Conservation (phyloP, 139 green algal species). For the Chloropicon primus region DNA sequence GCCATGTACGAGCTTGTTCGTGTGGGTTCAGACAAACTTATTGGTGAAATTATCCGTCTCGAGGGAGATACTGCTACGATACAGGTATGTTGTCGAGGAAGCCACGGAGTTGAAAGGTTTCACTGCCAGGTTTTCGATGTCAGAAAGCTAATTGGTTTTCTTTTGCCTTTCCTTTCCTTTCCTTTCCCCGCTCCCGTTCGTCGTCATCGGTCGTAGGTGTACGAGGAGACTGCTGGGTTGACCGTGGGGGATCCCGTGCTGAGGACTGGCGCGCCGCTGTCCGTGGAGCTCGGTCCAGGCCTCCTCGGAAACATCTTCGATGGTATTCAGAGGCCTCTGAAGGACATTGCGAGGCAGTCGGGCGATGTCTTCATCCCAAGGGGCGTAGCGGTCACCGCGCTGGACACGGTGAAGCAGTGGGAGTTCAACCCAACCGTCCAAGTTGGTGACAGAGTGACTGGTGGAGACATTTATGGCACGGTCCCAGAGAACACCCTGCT, state of each 20-base stretch:
- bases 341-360: conserved; percentile 66
- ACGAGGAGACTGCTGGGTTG: conserved; percentile 3
- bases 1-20: conserved; percentile 99
- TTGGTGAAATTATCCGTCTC: conserved; percentile 98
- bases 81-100: conserved; percentile 49
- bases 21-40: conserved; percentile 84
- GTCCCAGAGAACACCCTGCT: conserved; percentile 93
- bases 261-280: conserved; percentile 47
- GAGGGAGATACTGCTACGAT: conserved; percentile 95
- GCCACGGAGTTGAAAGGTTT: too few relatives aligned
- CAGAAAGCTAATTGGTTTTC: too few relatives aligned
- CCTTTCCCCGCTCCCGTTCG: too few relatives aligned
- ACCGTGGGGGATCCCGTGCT: not conserved
- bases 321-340: conserved; percentile 93
- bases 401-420: conserved; percentile 71
- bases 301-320: conserved; percentile 98
- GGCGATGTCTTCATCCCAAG: conserved; percentile 89
- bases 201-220: too few relatives aligned
- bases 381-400: conserved; percentile 75
- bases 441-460: conserved; percentile 82
- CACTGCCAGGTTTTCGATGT: too few relatives aligned
- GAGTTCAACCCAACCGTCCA: conserved; percentile 76
- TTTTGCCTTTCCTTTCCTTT: too few relatives aligned
- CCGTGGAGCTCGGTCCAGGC: conserved; percentile 89
- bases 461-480: conserved; percentile 87